Base-by-base conservation (phyloP, 495 filamentous ascomycete species). In the Neurospora pannonica region DNA sequence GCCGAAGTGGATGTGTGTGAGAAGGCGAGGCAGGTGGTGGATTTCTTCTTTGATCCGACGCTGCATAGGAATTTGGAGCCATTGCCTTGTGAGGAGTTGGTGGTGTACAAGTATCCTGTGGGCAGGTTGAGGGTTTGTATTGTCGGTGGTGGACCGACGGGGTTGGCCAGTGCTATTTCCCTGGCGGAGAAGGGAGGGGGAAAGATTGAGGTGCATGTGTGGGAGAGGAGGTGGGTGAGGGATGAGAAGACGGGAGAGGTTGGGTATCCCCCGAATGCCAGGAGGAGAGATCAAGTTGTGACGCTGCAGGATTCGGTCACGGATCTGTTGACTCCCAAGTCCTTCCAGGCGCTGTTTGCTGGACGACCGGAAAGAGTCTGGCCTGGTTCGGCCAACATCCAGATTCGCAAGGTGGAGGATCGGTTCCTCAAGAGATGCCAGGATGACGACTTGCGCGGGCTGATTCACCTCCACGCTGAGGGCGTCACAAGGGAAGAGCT, bases 381-480 rank as follows among this genome's bases (percentile, higher is more conserved):
- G 80, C 80, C 80, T 3, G 80, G 80, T 5, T 80, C 78, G 24
- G 80, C 80, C 37, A 82, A 82, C 42, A 82, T 82, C 36, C 80
- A 82, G 75, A 82, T 83, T 72, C 81, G 82, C 72, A 83, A 83
- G 76, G 82, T 83, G 8, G 82, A 83, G 71, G 82, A 83, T n/a
- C 70, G 81, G 9, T 76, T 83, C 73, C 81, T 83, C 31, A 75
- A 75, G 74, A 77, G 80, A 9, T 81, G 79, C 46, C 82, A 83
- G 75, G 77, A 77, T 36, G 75, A 76, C 0, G 76, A 79, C 54
- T 81, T 83, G 54, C 76, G 77, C 8, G 81, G 79, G 0, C 48
- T 82, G 67, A 82, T 83, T 10, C 75, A 82, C 70, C 48, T 83
- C 39, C 78, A 83, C 40, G 75, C 81, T 15, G 81, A 82, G 48